These are phyloP conservation scores for Exophiala spinifera DNA, from an alignment of 2,329 filamentous ascomycete species.

Conservation along the genomic window DNA sequence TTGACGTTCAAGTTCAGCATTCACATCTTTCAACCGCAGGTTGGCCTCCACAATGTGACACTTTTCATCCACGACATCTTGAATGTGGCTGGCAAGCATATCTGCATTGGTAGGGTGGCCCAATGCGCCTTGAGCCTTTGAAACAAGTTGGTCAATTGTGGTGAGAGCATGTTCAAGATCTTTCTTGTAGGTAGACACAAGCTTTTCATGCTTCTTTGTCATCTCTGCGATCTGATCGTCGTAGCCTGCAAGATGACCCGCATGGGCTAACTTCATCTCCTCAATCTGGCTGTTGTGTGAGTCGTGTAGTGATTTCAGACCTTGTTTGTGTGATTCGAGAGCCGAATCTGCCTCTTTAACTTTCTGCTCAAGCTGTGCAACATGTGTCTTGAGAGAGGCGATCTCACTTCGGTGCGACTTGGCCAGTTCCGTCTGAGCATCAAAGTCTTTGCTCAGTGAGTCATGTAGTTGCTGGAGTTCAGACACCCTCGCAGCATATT, in stretches of 20 bases:
- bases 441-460: conserved; percentile 63
- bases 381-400: conserved; percentile 32
- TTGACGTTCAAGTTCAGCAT: conserved; percentile 28
- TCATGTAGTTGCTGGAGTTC: conserved; percentile 71
- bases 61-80: conserved; percentile 28
- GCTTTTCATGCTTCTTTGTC: conserved; percentile 53
- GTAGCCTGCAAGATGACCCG: conserved; percentile 33
- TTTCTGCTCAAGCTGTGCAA: conserved; percentile 34
- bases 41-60: conserved; percentile 22
- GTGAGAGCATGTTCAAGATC: conserved; percentile 57
- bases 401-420: conserved; percentile 55
- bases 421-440: conserved; percentile 61
- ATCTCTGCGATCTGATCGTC: conserved; percentile 39
- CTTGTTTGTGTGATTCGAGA: conserved; percentile 51
- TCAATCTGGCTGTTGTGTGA: conserved; percentile 35
- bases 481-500: conserved; percentile 66
- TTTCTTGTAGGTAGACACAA: conserved; percentile 58
- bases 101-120: conserved; percentile 29
- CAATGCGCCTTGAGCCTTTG: conserved; percentile 22
- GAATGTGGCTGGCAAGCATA: conserved; percentile 29
- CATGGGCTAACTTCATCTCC: conserved; percentile 30
- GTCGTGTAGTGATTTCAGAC: conserved; percentile 41
- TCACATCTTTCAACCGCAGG: conserved; percentile 23
- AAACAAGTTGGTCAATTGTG: conserved; percentile 24
- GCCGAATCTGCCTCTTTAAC: conserved; percentile 52